Base-by-base conservation (phyloP, 1,139 yeast genomes). In the Torulaspora pretoriensis region DNA sequence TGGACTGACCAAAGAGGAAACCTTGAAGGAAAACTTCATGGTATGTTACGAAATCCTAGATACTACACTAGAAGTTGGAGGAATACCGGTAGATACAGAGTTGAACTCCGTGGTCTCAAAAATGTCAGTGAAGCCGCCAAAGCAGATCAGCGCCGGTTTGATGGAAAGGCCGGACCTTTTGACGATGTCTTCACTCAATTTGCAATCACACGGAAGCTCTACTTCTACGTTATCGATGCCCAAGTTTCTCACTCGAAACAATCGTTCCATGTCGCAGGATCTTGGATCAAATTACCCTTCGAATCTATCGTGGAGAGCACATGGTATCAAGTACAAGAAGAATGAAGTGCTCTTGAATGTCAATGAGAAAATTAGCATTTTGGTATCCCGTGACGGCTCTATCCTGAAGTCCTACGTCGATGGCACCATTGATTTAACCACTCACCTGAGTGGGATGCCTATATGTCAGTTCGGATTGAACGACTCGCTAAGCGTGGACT, bases 281-380 rank as follows among this genome's bases (percentile, higher is more conserved):
- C 42, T 46, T 29, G 44, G 44, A 6, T 16, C 47, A 14, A 38
- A 45, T n/a, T 44, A 40, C n/a, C 48, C 45, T n/a, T 49, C 70
- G 4, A 70, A 72, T 10, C 67, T 73, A 2, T 72, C 92, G 2
- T 88, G 96, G 96, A 73, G 96, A 48, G 68, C 77, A 13, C 63
- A 71, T 7, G 92, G 84, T 10, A 77, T 88, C 59, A 84, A 82
- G 61, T 85, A 89, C 63, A 75, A 94, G 48, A 79, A 87, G 53
- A 88, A 90, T 64, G 95, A 88, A 64, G 81, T 88, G 14, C 83
- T 76, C 57, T 70, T 90, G 46, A 85, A 85, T 55, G 86, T 90
- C 8, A 74, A 77, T 46, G 97, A 90, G 61, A 79, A 79, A 48
- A 74, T 90, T 46, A 82, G 81, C 55, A 76, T 87, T 25, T 69